Conservation (phyloP, 805 yeast genomes). For the Spathaspora gorwiae region DNA sequence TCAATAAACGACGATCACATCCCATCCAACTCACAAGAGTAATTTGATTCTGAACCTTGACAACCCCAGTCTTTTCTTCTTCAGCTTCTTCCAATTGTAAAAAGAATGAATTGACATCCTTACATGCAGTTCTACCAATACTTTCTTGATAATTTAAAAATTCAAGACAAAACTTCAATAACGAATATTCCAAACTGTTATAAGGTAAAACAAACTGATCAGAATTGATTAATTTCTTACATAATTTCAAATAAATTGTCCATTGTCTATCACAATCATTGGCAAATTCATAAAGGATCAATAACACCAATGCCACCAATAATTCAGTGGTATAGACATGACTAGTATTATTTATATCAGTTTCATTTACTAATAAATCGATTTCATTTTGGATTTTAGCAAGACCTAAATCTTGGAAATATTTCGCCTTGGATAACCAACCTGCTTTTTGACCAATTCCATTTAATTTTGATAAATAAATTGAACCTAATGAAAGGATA, state of each 20-base stretch:
- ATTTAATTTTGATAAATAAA: slow-evolving; percentile 17
- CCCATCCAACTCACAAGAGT: slow-evolving; percentile 28
- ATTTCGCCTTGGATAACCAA: slow-evolving; percentile 16
- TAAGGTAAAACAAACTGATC: slow-evolving; percentile 14
- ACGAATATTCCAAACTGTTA: slow-evolving; percentile 15
- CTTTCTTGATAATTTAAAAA: slow-evolving; percentile 22
- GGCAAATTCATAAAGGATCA: slow-evolving; percentile 23
- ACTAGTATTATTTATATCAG: neutral
- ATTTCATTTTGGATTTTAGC: slow-evolving; percentile 7
- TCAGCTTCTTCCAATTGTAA: slow-evolving; percentile 12
- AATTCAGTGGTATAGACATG: slow-evolving; percentile 11
- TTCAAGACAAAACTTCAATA: slow-evolving; percentile 20
- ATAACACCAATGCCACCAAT: slow-evolving; percentile 16
- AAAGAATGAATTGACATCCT: slow-evolving; percentile 19
- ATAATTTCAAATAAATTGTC: slow-evolving; percentile 15
- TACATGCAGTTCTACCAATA: slow-evolving; percentile 27
- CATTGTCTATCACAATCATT: slow-evolving; percentile 21
- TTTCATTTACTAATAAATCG: slow-evolving; percentile 2
- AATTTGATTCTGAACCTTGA: slow-evolving; percentile 1
- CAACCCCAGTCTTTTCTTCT: slow-evolving; percentile 1
- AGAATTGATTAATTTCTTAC: slow-evolving; percentile 15
- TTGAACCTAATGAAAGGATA: slow-evolving; percentile 21
- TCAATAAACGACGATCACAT: slow-evolving; percentile 20
- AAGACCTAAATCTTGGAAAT: slow-evolving; percentile 15
- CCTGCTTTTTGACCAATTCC: slow-evolving; percentile 5